A percentile compares a stretch with the other conserved stretches of the same genome.
These are phyloP conservation scores for Nyctanthes arbortristis DNA, from an alignment of 257 asterid species.

Conservation along the genomic window DNA sequence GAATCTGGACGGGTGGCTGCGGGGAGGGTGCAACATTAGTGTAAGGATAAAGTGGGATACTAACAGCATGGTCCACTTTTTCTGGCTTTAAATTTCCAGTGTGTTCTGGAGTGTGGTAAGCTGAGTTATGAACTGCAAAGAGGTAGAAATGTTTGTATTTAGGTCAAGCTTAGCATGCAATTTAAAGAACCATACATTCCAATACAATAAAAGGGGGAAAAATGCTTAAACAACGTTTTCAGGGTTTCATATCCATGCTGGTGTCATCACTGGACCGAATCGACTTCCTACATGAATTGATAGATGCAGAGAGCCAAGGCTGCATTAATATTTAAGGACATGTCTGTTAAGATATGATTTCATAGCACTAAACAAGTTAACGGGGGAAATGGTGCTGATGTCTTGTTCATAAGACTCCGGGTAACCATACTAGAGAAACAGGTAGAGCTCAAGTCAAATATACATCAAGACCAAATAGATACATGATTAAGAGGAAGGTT, in stretches of 20 bases:
- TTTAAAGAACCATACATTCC: neutral
- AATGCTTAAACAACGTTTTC: neutral
- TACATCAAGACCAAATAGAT: neutral
- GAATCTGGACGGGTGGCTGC: constrained; percentile 53
- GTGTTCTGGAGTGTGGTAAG: constrained; percentile 44
- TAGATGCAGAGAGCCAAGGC: neutral
- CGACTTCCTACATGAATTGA: neutral
- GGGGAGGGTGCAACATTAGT: constrained; percentile 46
- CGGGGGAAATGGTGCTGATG: neutral
- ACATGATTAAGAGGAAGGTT: neutral
- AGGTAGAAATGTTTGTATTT: constrained; percentile 5
- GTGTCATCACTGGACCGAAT: no score
- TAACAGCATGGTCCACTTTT: constrained; percentile 43
- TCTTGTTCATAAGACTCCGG: neutral
- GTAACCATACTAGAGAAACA: neutral
- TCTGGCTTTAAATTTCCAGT: constrained; percentile 53
- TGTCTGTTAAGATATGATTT: neutral
- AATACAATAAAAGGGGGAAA: no score
- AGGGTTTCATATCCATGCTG: neutral
- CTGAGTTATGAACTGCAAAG: constrained; percentile 48
- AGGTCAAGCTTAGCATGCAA: neutral
- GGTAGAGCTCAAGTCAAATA: neutral
- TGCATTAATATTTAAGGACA: neutral
- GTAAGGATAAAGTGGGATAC: constrained; percentile 43
- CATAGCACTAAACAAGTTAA: neutral